These are phyloP conservation scores for Russula compacta DNA, from an alignment of 768 basidiomycete species.

Conservation along the genomic window DNA sequence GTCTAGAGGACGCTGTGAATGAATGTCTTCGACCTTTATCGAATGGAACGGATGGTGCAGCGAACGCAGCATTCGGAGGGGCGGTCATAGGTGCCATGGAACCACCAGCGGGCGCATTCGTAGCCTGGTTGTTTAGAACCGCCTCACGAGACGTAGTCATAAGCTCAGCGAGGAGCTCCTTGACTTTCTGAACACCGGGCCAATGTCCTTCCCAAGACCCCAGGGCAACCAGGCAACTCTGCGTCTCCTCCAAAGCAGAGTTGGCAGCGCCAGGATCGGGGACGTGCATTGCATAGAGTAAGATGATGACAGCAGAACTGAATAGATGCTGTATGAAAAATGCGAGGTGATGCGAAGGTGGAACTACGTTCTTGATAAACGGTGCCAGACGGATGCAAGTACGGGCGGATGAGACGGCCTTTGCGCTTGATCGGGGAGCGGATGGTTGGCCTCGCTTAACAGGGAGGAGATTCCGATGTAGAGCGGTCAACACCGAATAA, in stretches of 20 bases:
- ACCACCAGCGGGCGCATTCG: conserved; percentile 20
- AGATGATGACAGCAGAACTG: conserved; percentile 78
- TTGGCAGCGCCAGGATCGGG: conserved; percentile 53
- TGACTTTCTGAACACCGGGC: conserved; percentile 85
- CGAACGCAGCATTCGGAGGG: neutral
- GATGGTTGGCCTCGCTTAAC: conserved; percentile 63
- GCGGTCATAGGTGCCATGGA: conserved; percentile 6
- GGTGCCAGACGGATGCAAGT: conserved; percentile 80
- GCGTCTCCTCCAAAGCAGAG: conserved; percentile 77
- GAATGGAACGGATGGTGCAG: conserved; percentile 4
- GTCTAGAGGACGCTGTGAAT: conserved; percentile 15
- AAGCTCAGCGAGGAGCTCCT: conserved; percentile 64
- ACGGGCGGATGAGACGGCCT: conserved; percentile 77
- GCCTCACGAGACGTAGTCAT: conserved; percentile 62
- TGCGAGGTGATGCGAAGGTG: conserved; percentile 77
- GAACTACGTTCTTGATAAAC: conserved; percentile 75
- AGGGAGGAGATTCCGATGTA: conserved; percentile 82
- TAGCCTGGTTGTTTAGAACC: conserved; percentile 31
- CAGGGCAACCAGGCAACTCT: conserved; percentile 57
- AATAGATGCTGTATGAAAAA: conserved; percentile 88
- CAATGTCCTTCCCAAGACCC: conserved; percentile 79
- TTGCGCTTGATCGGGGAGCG: conserved; percentile 62
- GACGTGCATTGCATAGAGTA: conserved; percentile 81
- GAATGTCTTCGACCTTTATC: conserved; percentile 20
- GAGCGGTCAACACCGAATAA: conserved; percentile 78